These are phyloP conservation scores for Umbelopsis sp. DNA, from an alignment of 371 early-diverging fungal genomes.

Conservation along the genomic window DNA sequence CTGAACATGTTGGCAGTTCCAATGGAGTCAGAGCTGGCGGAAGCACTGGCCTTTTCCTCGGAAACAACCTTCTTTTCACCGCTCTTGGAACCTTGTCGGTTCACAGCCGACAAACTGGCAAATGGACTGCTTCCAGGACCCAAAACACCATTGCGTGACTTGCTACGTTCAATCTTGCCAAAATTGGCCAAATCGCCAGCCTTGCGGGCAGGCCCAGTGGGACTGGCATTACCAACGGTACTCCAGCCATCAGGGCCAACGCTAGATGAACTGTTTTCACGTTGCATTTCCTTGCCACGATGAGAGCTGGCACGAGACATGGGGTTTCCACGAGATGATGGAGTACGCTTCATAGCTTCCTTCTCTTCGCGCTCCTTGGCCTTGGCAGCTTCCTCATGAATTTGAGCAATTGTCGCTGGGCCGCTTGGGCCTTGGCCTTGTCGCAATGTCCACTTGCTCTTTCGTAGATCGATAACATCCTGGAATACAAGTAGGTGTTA, in stretches of 20 bases:
- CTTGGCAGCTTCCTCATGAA: conserved; percentile 78
- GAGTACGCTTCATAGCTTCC: conserved; percentile 69
- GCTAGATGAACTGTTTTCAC: conserved; percentile 57
- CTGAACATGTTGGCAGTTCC: conserved; percentile 59
- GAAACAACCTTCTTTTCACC: conserved; percentile 37
- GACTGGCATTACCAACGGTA: conserved; percentile 58
- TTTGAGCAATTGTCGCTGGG: conserved; percentile 88
- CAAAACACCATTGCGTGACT: conserved; percentile 51
- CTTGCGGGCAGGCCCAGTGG: conserved; percentile 46
- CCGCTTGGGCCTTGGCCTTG: conserved; percentile 62
- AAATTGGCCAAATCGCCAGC: conserved; percentile 78
- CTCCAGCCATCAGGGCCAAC: conserved; percentile 74
- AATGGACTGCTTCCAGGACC: conserved; percentile 68
- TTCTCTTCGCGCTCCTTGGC: conserved; percentile 70
- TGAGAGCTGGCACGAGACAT: conserved; percentile 59
- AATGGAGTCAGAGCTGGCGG: conserved; percentile 43
- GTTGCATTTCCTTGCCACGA: conserved; percentile 44
- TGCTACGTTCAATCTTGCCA: conserved; percentile 76
- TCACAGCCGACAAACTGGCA: conserved; percentile 33
- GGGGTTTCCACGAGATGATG: conserved; percentile 65
- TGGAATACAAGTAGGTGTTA: too few relatives aligned
- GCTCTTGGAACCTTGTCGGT: conserved; percentile 36
- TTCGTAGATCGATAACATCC: conserved; percentile 91
- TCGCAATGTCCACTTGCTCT: conserved; percentile 77
- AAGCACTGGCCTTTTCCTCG: conserved; percentile 25